A percentile compares a stretch with the other conserved stretches of the same genome.
phyloP scores from a whole-genome alignment of 2,329 filamentous ascomycete species.

The Penicillium sclerotiorum region DNA sequence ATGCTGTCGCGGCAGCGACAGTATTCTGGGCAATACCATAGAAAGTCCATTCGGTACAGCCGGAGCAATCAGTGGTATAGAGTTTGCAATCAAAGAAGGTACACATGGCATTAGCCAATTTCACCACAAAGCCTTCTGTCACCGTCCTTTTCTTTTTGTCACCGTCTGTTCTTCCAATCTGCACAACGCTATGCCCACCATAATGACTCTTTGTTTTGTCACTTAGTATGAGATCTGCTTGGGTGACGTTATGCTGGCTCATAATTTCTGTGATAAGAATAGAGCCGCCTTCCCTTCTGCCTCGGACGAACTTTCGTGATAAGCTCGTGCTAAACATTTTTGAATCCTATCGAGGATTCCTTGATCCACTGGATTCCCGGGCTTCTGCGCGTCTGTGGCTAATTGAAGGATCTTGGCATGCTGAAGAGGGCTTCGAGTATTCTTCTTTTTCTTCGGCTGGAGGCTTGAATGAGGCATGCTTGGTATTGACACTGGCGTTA shows the following conservation, averaged over 20 bases:
- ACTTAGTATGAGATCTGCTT: background rate
- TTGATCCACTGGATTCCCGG: background rate
- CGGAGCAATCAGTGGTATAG: conserved; percentile 8
- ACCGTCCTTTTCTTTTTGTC: background rate
- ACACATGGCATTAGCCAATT: conserved; percentile 10
- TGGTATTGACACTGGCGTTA: background rate
- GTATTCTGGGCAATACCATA: conserved; percentile 19
- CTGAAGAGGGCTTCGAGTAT: background rate
- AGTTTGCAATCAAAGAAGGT: conserved; percentile 22
- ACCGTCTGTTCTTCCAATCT: background rate
- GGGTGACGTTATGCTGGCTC: background rate
- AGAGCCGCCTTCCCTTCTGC: background rate
- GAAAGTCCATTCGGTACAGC: conserved; percentile 12
- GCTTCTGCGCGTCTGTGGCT: background rate
- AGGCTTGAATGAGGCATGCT: background rate
- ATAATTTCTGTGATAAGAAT: background rate
- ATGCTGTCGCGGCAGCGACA: conserved; percentile 12
- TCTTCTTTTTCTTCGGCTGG: background rate
- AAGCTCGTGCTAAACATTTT: background rate
- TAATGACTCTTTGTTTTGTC: background rate
- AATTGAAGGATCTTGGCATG: background rate
- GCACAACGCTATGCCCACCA: background rate
- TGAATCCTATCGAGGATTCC: background rate
- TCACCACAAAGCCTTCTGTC: background rate
- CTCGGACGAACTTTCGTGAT: background rate